A percentile compares a stretch with the other conserved stretches of the same genome.
phyloP scores from a whole-genome alignment of 2,329 filamentous ascomycete species.

The Sporothrix phasma region DNA sequence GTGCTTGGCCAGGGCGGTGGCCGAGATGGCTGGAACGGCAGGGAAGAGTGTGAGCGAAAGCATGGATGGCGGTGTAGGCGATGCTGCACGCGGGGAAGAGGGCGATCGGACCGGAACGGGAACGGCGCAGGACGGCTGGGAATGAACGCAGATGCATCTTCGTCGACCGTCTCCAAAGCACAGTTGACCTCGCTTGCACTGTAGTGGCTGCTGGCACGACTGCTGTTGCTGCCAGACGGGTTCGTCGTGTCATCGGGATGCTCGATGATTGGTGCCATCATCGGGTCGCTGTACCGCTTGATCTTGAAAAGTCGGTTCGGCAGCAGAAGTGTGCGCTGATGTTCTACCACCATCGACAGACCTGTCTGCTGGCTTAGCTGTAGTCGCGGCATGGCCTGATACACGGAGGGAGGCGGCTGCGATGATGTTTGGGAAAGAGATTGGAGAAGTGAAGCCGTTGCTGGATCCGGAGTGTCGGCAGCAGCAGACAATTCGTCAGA shows the following conservation, averaged over 20 bases:
- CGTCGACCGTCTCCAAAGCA: background rate
- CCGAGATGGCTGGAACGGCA: background rate
- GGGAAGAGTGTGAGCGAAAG: background rate
- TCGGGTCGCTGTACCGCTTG: slow-evolving; percentile 15
- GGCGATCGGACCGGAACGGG: background rate
- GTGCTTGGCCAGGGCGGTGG: background rate
- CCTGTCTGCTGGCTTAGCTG: background rate
- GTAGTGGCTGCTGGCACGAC: slow-evolving; percentile 1
- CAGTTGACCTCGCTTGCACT: background rate
- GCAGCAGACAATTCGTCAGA: background rate
- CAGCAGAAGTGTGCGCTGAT: background rate
- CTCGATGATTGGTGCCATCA: slow-evolving; percentile 17
- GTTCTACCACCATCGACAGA: background rate
- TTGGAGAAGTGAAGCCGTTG: slow-evolving; percentile 4
- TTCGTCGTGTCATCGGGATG: slow-evolving; percentile 12
- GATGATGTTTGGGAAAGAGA: slow-evolving; percentile 11
- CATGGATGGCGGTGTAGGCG: background rate
- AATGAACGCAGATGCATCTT: background rate
- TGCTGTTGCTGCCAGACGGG: background rate
- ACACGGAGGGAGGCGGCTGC: background rate
- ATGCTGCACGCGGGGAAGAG: background rate
- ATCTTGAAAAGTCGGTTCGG: slow-evolving; percentile 11
- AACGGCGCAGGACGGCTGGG: slow-evolving; percentile 8
- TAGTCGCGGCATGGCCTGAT: background rate
- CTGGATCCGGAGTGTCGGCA: slow-evolving; percentile 5